Percentiles rank a stretch among this genome's conserved stretches.
These are phyloP conservation scores for Ceratocystis colombiana DNA, from an alignment of 2,329 filamentous ascomycete genomes.

Conservation along the genomic window DNA sequence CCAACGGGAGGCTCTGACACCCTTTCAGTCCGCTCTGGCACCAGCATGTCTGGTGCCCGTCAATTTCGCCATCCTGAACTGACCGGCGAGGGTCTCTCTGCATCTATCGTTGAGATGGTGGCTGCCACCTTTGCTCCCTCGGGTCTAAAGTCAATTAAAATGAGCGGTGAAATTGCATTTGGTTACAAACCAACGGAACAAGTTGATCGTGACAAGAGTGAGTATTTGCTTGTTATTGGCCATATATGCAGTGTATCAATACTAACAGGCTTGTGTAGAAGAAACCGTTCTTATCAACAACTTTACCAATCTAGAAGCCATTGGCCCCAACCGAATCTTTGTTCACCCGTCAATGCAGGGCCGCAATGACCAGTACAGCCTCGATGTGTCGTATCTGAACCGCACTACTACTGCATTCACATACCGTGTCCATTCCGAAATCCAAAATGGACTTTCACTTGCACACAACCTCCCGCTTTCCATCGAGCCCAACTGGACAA, in stretches of 20 bases:
- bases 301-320: constrained; percentile 76
- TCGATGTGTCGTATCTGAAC: constrained; percentile 63
- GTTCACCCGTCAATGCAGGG: constrained; percentile 57
- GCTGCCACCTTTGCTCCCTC: constrained; percentile 73
- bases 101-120: constrained; percentile 86
- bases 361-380: constrained; percentile 66
- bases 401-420: constrained; percentile 78
- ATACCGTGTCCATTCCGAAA: constrained; percentile 72
- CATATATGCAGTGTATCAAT: neutral
- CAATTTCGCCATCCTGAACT: constrained; percentile 75
- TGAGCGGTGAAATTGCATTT: constrained; percentile 83
- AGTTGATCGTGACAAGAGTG: constrained; percentile 40
- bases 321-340: constrained; percentile 88
- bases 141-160: constrained; percentile 56
- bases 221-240: constrained; percentile 29
- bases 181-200: constrained; percentile 55
- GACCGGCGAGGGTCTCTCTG: constrained; percentile 67
- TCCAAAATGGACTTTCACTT: constrained; percentile 38
- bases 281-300: constrained; percentile 77
- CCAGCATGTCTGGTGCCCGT: constrained; percentile 60
- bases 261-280: constrained; percentile 35
- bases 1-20: constrained; percentile 59
- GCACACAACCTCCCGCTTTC: constrained; percentile 58
- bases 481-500: constrained; percentile 69
- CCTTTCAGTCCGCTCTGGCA: constrained; percentile 80